phyloP scores from a whole-genome alignment of 2,329 filamentous ascomycete genomes.

The Cercospora sojina region DNA sequence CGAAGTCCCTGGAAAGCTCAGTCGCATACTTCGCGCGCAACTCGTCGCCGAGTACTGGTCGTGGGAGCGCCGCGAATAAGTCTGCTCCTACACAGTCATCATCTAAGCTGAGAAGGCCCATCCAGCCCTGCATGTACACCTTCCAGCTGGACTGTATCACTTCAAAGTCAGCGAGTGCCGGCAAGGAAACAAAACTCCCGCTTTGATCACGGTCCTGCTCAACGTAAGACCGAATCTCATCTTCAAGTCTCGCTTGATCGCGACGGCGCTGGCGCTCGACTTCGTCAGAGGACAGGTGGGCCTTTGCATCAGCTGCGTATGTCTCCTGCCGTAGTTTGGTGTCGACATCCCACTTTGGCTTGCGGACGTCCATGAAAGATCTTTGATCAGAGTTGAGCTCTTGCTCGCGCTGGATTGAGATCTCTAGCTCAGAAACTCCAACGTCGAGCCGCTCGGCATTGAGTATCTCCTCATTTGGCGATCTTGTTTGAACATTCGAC shows the following conservation, averaged over 20 bases:
- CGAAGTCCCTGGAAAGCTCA: not conserved
- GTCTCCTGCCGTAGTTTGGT: not conserved
- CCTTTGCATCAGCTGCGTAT: not conserved
- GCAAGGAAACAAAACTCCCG: not conserved
- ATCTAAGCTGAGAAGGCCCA: constrained; percentile 1
- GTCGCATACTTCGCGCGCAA: not conserved
- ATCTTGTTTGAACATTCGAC: not conserved
- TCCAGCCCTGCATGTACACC: constrained; percentile 6
- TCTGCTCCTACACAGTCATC: not conserved
- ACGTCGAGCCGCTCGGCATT: not conserved
- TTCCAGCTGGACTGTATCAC: constrained; percentile 9
- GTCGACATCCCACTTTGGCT: not conserved
- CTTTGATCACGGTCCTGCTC: not conserved
- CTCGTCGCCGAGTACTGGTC: not conserved
- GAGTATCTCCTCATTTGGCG: not conserved
- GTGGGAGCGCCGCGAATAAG: not conserved
- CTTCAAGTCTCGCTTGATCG: constrained; percentile 2
- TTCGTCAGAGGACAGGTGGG: not conserved
- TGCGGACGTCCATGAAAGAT: not conserved
- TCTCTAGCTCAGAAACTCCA: not conserved
- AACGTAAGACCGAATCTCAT: not conserved
- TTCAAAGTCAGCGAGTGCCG: not conserved
- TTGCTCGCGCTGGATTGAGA: not conserved
- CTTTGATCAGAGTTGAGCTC: not conserved
- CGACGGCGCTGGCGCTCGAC: not conserved